Conservation (phyloP, 2,329 filamentous ascomycete species). For the Epichloe amarillans region DNA sequence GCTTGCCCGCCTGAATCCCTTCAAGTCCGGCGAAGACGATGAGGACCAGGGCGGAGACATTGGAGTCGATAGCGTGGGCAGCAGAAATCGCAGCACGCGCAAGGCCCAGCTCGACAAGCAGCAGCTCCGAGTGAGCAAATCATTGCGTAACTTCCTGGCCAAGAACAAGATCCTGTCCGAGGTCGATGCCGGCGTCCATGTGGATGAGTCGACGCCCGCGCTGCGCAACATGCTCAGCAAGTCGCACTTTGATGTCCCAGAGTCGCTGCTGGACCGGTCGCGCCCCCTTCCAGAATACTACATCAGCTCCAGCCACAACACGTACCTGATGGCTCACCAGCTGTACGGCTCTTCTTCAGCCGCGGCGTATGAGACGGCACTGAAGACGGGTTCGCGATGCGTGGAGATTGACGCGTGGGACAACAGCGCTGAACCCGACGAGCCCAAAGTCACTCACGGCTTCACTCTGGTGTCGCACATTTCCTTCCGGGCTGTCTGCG, state of each 20-base stretch:
- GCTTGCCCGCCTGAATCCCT: constrained; percentile 19
- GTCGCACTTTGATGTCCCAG: constrained; percentile 44
- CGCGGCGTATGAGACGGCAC: constrained; percentile 47
- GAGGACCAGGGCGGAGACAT: constrained; percentile 23
- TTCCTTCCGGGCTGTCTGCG: constrained; percentile 49
- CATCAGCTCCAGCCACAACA: constrained; percentile 62
- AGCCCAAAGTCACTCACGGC: constrained; percentile 59
- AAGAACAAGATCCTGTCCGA: constrained; percentile 36
- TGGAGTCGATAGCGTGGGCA: constrained; percentile 33
- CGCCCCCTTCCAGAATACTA: constrained; percentile 56
- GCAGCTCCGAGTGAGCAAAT: constrained; percentile 44
- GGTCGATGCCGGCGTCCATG: constrained; percentile 32
- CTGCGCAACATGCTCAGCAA: constrained; percentile 40
- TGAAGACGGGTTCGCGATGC: constrained; percentile 51
- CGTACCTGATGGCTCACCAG: constrained; percentile 57
- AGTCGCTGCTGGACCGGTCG: constrained; percentile 39
- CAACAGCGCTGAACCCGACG: constrained; percentile 41
- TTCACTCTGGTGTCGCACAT: constrained; percentile 56
- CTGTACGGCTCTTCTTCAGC: constrained; percentile 51
- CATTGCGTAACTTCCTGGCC: constrained; percentile 41
- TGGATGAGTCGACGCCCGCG: constrained; percentile 25
- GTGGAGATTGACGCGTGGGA: constrained; percentile 68
- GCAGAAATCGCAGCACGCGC: constrained; percentile 43
- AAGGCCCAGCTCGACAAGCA: constrained; percentile 35
- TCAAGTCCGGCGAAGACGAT: constrained; percentile 16